These are phyloP conservation scores for Emiliania huxleyi DNA, from an alignment of 78 protist genomes.

Conservation along the genomic window DNA sequence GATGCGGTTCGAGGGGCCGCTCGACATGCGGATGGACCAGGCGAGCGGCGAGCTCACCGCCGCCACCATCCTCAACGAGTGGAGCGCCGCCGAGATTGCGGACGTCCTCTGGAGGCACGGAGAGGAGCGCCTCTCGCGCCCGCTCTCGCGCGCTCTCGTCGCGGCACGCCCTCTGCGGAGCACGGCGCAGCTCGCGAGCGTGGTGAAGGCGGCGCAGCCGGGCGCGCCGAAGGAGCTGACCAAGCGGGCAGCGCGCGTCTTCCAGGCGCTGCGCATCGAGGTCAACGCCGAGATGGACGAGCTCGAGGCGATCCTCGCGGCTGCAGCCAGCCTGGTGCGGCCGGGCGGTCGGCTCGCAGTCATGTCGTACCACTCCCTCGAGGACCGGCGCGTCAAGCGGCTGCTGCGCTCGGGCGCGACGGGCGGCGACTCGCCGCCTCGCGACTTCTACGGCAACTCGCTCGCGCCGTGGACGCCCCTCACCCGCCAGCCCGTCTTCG, in stretches of 20 bases:
- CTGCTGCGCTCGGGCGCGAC: not conserved
- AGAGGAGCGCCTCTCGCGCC: not conserved
- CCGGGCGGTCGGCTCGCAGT: slow-evolving; percentile 19
- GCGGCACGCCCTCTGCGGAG: not conserved
- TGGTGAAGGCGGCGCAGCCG: not conserved
- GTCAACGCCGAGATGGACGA: slow-evolving; percentile 7
- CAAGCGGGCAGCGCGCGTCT: slow-evolving; percentile 5
- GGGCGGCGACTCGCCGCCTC: not conserved
- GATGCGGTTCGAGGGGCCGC: slow-evolving; percentile 7
- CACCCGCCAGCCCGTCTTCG: not conserved
- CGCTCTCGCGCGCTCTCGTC: not conserved
- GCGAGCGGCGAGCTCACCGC: not conserved
- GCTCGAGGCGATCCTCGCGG: not conserved
- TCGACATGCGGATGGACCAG: slow-evolving; percentile 46
- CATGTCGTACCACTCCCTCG: slow-evolving; percentile 32
- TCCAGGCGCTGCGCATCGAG: slow-evolving; percentile 9
- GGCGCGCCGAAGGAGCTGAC: not conserved
- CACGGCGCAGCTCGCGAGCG: not conserved
- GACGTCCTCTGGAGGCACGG: not conserved
- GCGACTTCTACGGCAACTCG: not conserved
- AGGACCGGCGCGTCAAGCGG: not conserved
- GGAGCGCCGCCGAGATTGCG: not conserved
- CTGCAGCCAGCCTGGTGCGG: not conserved
- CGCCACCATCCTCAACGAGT: not conserved
- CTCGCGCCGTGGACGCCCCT: not conserved